Conservation (phyloP, 1,284 basidiomycete species). For the Rhizopogon hawkerae region DNA sequence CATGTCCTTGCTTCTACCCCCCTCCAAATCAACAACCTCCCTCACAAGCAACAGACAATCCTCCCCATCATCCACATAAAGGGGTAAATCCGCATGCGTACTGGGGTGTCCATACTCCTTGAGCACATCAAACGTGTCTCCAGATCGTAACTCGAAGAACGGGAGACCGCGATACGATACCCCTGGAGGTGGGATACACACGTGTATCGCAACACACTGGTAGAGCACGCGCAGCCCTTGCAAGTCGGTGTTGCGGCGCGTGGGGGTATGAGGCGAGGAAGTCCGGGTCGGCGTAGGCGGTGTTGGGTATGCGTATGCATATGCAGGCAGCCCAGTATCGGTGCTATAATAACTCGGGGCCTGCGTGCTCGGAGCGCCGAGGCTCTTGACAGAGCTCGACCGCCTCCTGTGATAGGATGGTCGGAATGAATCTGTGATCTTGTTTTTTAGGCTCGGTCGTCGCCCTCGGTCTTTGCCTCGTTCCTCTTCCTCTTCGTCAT, state of each 20-base stretch:
- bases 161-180: conserved; percentile 65
- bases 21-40: conserved; percentile 28
- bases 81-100: conserved; percentile 56
- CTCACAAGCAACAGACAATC: conserved; percentile 64
- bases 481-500: conserved; percentile 26
- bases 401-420: conserved; percentile 25
- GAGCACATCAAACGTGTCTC: conserved; percentile 57
- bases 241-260: conserved; percentile 31
- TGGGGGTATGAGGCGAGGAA: conserved; percentile 21
- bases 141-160: conserved; percentile 58
- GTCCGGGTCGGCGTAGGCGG: conserved; percentile 13
- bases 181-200: conserved; percentile 51
- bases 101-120: conserved; percentile 71
- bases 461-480: conserved; percentile 22
- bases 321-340: conserved; percentile 23
- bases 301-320: conserved; percentile 1
- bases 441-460: conserved; percentile 38
- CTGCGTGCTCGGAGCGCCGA: conserved; percentile 26
- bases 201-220: conserved; percentile 55
- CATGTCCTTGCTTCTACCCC: conserved; percentile 8
- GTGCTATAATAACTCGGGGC: conserved; percentile 20
- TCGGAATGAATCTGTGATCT: conserved; percentile 39
- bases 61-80: conserved; percentile 72
- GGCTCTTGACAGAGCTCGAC: conserved; percentile 29
- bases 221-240: conserved; percentile 40